phyloP scores from a whole-genome alignment of 2,329 filamentous ascomycete genomes.

The Aspergillus neoniger region DNA sequence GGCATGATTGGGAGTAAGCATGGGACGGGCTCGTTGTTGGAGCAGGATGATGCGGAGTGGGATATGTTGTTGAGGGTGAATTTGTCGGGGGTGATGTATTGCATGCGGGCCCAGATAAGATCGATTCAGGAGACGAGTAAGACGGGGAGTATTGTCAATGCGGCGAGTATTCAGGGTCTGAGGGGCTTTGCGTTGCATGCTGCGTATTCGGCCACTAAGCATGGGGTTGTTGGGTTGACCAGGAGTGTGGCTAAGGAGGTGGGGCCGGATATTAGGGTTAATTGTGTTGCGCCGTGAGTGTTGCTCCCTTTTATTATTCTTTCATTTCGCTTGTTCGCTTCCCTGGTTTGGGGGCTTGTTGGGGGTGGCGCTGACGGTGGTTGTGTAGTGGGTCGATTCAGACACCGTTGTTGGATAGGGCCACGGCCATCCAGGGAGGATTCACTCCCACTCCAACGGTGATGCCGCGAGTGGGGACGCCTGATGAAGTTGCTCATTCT shows the following conservation, averaged over 20 bases:
- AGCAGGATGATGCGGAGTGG: conserved; percentile 47
- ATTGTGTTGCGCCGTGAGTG: conserved; percentile 47
- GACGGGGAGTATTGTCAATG: conserved; percentile 60
- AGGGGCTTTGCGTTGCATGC: conserved; percentile 35
- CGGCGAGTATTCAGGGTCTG: conserved; percentile 46
- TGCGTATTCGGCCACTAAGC: conserved; percentile 39
- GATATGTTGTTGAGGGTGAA: conserved; percentile 49
- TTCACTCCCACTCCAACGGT: conserved; percentile 18
- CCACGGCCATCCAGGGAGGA: conserved; percentile 26
- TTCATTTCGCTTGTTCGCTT: conserved; percentile 4
- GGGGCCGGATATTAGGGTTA: conserved; percentile 40
- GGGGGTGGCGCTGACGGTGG: conserved; percentile 7
- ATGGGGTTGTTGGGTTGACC: conserved; percentile 38
- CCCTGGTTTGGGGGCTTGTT: neutral
- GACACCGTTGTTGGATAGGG: conserved; percentile 35
- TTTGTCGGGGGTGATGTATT: conserved; percentile 53
- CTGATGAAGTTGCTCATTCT: conserved; percentile 45
- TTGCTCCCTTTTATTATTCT: neutral
- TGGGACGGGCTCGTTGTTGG: conserved; percentile 30
- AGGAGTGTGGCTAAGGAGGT: conserved; percentile 43
- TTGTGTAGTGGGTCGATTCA: conserved; percentile 33
- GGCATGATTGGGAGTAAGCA: conserved; percentile 37
- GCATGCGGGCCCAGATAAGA: conserved; percentile 52
- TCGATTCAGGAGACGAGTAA: conserved; percentile 36
- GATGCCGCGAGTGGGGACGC: conserved; percentile 33